phyloP scores from a whole-genome alignment of 2,329 filamentous ascomycete species.

The Dothideomycetidae sp. region DNA sequence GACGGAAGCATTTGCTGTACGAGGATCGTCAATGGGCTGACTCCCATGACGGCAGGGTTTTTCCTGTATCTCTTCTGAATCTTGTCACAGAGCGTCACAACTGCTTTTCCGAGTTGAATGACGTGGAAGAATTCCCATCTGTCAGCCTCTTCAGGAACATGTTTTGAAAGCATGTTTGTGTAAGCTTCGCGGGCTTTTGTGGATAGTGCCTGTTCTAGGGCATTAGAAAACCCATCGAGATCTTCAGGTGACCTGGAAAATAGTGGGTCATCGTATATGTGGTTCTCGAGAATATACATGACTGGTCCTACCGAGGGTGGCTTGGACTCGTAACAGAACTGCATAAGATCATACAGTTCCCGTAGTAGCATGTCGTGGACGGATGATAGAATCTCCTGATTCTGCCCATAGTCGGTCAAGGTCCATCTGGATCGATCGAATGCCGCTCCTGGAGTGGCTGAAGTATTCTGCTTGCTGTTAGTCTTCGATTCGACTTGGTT shows the following conservation, averaged over 20 bases:
- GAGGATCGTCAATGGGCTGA: constrained; percentile 53
- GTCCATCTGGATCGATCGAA: constrained; percentile 39
- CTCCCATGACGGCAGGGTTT: constrained; percentile 74
- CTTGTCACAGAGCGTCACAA: constrained; percentile 71
- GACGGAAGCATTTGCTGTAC: constrained; percentile 74
- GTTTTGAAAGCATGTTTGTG: constrained; percentile 58
- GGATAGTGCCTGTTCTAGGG: constrained; percentile 57
- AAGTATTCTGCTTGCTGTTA: constrained; percentile 39
- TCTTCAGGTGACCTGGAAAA: constrained; percentile 61
- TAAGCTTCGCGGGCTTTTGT: constrained; percentile 69
- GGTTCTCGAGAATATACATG: constrained; percentile 66
- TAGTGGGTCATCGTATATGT: constrained; percentile 63
- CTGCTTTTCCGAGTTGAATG: constrained; percentile 72
- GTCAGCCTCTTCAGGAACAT: constrained; percentile 65
- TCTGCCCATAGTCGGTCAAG: constrained; percentile 37
- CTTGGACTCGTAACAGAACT: constrained; percentile 81
- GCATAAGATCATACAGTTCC: constrained; percentile 76
- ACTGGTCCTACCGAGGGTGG: constrained; percentile 65
- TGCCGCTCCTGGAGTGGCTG: constrained; percentile 27
- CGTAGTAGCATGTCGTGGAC: constrained; percentile 72
- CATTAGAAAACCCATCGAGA: constrained; percentile 54
- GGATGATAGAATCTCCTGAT: constrained; percentile 58
- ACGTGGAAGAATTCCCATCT: constrained; percentile 87
- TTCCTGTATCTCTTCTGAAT: constrained; percentile 87
- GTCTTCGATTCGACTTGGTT: constrained; percentile 48